Evolutionary conservation across 2,329 filamentous ascomycete species (phyloP).

Genomic region (Pleurostoma richardsiae): DNA sequence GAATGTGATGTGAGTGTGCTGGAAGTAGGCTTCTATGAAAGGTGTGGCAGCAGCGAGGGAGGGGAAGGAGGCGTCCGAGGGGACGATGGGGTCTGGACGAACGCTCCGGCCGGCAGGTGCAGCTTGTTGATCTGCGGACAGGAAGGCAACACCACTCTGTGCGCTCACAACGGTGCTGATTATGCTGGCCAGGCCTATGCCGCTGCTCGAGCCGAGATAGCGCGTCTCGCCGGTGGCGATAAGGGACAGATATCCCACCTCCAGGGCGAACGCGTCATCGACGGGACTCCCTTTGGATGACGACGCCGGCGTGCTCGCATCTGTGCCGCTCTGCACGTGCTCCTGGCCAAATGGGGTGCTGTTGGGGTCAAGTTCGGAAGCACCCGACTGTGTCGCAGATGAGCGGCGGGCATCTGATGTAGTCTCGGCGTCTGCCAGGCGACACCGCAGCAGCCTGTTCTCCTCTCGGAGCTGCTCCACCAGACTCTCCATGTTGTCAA

Average conservation of each 20-base stretch:
- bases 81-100: no score
- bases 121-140: no score
- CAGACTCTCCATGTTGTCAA: conserved; percentile 8
- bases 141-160: no score
- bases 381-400: neutral
- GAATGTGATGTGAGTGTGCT: conserved; percentile 11
- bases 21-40: conserved; percentile 10
- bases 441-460: conserved; percentile 3
- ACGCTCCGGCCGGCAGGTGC: no score
- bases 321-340: neutral
- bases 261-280: neutral
- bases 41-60: no score
- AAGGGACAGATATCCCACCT: neutral
- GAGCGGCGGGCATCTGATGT: neutral
- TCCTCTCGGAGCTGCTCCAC: conserved; percentile 6
- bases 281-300: neutral
- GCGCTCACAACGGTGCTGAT: neutral
- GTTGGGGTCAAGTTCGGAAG: neutral
- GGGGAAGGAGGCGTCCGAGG: no score
- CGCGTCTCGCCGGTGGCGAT: conserved; percentile 5
- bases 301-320: no score
- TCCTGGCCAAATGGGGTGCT: no score
- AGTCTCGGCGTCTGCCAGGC: neutral
- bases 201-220: conserved; percentile 11
- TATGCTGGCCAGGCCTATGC: conserved; percentile 3